phyloP scores from a whole-genome alignment of 2,329 filamentous ascomycete species.

The Pseudocercospora fuligena region DNA sequence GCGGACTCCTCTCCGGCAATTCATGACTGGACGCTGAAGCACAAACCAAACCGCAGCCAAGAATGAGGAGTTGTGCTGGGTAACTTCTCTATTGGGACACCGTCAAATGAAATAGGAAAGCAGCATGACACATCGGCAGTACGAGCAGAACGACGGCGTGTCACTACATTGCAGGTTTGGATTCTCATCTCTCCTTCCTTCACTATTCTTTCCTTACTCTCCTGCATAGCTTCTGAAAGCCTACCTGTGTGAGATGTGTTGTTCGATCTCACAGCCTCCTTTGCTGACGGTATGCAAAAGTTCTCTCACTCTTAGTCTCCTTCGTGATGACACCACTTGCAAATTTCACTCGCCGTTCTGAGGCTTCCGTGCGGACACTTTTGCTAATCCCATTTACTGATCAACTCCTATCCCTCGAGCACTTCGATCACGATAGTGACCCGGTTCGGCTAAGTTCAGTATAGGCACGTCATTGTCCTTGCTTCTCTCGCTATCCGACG shows the following conservation, averaged over 20 bases:
- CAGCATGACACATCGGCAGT: conserved; percentile 1
- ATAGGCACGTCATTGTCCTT: neutral
- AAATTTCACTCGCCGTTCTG: conserved; percentile 8
- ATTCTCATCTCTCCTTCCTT: neutral
- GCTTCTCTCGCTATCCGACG: neutral
- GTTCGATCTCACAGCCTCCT: neutral
- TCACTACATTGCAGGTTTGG: neutral
- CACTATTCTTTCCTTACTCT: neutral
- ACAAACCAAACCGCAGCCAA: neutral
- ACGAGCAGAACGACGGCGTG: neutral
- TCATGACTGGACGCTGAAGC: neutral
- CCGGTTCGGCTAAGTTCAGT: neutral
- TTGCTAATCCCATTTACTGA: conserved; percentile 1
- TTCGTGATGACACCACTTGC: neutral
- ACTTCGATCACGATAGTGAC: neutral
- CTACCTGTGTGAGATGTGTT: neutral
- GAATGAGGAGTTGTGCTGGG: conserved; percentile 3
- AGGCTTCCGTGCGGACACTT: conserved; percentile 5
- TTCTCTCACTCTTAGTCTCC: neutral
- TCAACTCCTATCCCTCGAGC: neutral
- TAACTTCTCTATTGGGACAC: conserved; percentile 3
- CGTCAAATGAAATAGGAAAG: neutral
- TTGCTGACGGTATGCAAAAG: neutral
- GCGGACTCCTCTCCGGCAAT: neutral
- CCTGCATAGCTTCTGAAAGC: neutral